These are phyloP conservation scores for Friedmanniomyces simplex DNA, from an alignment of 495 filamentous ascomycete species.

Conservation along the genomic window DNA sequence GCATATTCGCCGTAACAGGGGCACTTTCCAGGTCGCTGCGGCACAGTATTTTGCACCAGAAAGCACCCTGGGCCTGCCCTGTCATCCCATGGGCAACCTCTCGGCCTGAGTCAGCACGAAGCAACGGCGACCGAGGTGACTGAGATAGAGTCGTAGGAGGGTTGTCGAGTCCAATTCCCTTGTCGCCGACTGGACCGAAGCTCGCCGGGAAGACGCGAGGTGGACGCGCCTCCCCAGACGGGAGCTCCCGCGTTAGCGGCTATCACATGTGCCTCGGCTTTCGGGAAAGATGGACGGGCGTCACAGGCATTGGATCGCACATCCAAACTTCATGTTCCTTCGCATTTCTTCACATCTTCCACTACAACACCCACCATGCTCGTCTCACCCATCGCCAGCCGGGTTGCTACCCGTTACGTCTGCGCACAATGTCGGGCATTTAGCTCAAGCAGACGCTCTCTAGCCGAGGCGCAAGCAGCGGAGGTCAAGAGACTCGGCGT, in stretches of 20 bases:
- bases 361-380: slow-evolving; percentile 10
- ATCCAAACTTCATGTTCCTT: neutral
- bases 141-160: too few relatives aligned
- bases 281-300: neutral
- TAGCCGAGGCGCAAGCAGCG: slow-evolving; percentile 39
- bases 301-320: neutral
- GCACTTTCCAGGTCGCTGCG: too few relatives aligned
- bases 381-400: slow-evolving; percentile 11
- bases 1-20: too few relatives aligned
- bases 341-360: neutral
- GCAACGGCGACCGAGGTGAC: too few relatives aligned
- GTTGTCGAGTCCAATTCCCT: too few relatives aligned
- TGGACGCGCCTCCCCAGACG: neutral
- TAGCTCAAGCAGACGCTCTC: slow-evolving; percentile 35
- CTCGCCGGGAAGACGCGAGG: slow-evolving; percentile 3
- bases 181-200: too few relatives aligned
- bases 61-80: too few relatives aligned
- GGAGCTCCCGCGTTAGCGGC: neutral
- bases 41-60: too few relatives aligned
- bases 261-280: neutral
- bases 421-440: slow-evolving; percentile 36
- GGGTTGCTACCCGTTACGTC: neutral
- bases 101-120: too few relatives aligned
- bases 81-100: too few relatives aligned
- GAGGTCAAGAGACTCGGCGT: slow-evolving; percentile 87